Base-by-base conservation (phyloP, 2,329 filamentous ascomycete genomes). In the Cryoendolithus antarcticus region DNA sequence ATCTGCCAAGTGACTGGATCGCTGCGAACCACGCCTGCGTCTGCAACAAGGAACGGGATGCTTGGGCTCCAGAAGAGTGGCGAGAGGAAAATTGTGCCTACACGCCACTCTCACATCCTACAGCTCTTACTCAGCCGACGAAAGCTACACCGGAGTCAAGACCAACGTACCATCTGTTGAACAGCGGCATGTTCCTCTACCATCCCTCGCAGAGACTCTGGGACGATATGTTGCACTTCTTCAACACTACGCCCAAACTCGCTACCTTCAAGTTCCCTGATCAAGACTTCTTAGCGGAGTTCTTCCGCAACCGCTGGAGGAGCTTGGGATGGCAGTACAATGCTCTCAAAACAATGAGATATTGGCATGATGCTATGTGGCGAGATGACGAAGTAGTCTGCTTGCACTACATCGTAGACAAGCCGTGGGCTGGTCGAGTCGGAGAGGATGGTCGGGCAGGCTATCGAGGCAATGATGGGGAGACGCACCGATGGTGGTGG, bases 351-450 rank as follows among this genome's bases (percentile, higher is more conserved):
- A 73, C 69, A 8, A 69, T 66, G 62, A 55, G 64, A 28, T 71
- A 72, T 49, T 70, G 68, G 66, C 70, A 73, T 47, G 40, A 54
- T 4, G 61, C 64, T 29, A 63, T 72, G 13, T 73, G 70, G 70
- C 54, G 58, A 3, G 69, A 72, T 42, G 61, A 62, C 2, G 60
- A 65, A 21, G 63, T 73, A 3, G 56, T 63, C 1, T 63, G 64
- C 6, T 41, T 72, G 36, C 70, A 73, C 47, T 74, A 72, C 39
- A 71, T 74, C 40, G 68, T 72, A 5, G 69, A 73, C 45, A 74
- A 74, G 55, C 71, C 70, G 9, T 74, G 70, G 71, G 61, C 64
- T 30, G 59, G 56, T 37, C 57, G 63, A 11, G 56, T 68, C 3
- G 53, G 53, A 11, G 48, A 51, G 12, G 62, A 68, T 42, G 65